Evolutionary conservation across 108 stramenopile species (phyloP).

Genomic region (Skeletonema tropicum): DNA sequence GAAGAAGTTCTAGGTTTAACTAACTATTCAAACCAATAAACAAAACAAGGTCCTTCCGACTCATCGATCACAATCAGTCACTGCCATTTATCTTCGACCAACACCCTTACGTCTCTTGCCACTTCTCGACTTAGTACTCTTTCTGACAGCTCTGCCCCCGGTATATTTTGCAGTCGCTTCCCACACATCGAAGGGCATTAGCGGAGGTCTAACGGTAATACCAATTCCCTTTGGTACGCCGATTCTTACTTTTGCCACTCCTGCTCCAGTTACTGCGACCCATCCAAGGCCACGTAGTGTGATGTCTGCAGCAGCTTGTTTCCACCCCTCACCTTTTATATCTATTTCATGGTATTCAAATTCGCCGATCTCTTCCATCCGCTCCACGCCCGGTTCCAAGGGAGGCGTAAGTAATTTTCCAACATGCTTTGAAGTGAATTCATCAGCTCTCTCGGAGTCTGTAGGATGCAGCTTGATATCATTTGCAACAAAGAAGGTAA

Average conservation of each 20-base stretch:
- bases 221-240: constrained; percentile 88
- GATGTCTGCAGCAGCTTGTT: constrained; percentile 93
- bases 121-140: constrained; percentile 51
- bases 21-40: no score
- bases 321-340: constrained; percentile 92
- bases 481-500: constrained; percentile 96
- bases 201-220: constrained; percentile 79
- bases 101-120: background rate
- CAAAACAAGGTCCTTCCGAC: no score
- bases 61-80: no score
- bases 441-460: constrained; percentile 69
- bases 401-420: constrained; percentile 94
- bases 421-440: constrained; percentile 84
- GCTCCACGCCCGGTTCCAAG: constrained; percentile 70
- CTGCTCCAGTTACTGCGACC: constrained; percentile 95
- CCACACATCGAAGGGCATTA: constrained; percentile 94
- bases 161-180: constrained; percentile 86
- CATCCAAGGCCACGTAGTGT: constrained; percentile 94
- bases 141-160: constrained; percentile 78
- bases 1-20: no score
- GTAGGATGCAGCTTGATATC: constrained; percentile 94
- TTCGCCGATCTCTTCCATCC: constrained; percentile 87
- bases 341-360: constrained; percentile 86
- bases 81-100: no score
- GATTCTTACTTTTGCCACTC: constrained; percentile 71